Percentiles rank a stretch among this genome's conserved stretches.
Conservation (phyloP, 2,329 filamentous ascomycete species). For the Sporothrix protearum region DNA sequence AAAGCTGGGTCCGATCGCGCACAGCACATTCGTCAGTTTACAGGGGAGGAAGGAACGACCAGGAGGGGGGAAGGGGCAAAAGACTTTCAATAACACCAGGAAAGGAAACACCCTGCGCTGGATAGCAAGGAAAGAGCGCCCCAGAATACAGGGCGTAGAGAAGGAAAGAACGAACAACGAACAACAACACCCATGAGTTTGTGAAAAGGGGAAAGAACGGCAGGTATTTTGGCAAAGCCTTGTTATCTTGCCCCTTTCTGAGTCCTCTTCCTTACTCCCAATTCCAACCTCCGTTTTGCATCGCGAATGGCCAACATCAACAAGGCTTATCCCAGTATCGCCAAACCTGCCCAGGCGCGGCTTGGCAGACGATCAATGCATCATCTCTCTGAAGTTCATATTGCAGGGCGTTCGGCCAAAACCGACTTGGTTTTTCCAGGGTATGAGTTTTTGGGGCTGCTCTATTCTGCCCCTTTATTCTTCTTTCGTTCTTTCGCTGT, state of each 20-base stretch:
- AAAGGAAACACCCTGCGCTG: neutral
- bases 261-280: neutral
- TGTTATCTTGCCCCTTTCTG: neutral
- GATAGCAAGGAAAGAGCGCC: slow-evolving; percentile 9
- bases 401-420: slow-evolving; percentile 13
- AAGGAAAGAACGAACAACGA: neutral
- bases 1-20: slow-evolving; percentile 8
- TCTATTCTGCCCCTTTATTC: neutral
- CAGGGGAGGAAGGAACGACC: neutral
- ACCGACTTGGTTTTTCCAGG: neutral
- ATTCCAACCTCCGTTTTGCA: slow-evolving; percentile 3
- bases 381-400: neutral
- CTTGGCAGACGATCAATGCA: neutral
- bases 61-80: neutral
- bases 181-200: neutral
- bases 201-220: neutral
- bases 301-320: neutral
- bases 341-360: neutral
- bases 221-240: neutral
- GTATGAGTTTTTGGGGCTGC: neutral
- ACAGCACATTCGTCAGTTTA: neutral
- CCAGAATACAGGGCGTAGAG: neutral
- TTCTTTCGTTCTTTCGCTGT: neutral
- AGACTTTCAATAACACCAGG: neutral
- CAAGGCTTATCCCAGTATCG: neutral